Percentiles rank a stretch among this genome's conserved stretches.
These are phyloP conservation scores for Ilyonectria destructans DNA, from an alignment of 2,329 filamentous ascomycete genomes.

Conservation along the genomic window DNA sequence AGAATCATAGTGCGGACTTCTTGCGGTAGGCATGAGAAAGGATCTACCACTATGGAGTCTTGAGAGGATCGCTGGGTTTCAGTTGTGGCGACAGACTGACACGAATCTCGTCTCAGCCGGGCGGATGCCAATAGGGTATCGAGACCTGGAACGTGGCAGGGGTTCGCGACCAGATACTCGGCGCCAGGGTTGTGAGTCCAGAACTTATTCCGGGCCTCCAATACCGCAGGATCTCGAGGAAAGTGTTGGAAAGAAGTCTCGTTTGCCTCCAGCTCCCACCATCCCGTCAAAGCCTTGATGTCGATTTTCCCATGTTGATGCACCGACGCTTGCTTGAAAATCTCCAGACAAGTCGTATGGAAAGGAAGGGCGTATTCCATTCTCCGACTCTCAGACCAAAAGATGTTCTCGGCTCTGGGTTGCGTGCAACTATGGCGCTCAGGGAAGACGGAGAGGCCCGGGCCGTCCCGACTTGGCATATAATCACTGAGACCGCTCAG, in stretches of 20 bases:
- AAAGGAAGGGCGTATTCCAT: slow-evolving; percentile 45
- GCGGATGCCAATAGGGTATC: slow-evolving; percentile 19
- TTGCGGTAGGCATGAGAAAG: slow-evolving; percentile 25
- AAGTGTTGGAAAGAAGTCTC: slow-evolving; percentile 7
- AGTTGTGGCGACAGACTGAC: neutral
- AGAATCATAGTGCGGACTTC: slow-evolving; percentile 36
- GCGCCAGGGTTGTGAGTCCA: slow-evolving; percentile 33
- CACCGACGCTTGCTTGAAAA: slow-evolving; percentile 48
- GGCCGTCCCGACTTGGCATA: slow-evolving; percentile 32
- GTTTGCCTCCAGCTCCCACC: slow-evolving; percentile 28
- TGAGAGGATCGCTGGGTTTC: neutral
- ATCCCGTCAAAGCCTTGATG: slow-evolving; percentile 36
- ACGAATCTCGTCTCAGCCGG: neutral
- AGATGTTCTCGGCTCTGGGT: slow-evolving; percentile 14
- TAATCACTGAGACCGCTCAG: slow-evolving; percentile 41
- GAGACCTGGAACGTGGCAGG: slow-evolving; percentile 37
- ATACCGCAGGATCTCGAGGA: slow-evolving; percentile 30
- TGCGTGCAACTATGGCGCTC: slow-evolving; percentile 18
- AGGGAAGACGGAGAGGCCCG: slow-evolving; percentile 24
- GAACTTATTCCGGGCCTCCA: slow-evolving; percentile 1
- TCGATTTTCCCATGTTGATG: slow-evolving; percentile 37
- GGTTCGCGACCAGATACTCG: slow-evolving; percentile 44
- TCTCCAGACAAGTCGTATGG: slow-evolving; percentile 50
- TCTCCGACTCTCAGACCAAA: slow-evolving; percentile 4
- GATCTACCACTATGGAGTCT: neutral